Percentiles rank a stretch among this genome's conserved stretches.
phyloP scores from a whole-genome alignment of 2,329 filamentous ascomycete genomes.

The Xylariaceae sp. region DNA sequence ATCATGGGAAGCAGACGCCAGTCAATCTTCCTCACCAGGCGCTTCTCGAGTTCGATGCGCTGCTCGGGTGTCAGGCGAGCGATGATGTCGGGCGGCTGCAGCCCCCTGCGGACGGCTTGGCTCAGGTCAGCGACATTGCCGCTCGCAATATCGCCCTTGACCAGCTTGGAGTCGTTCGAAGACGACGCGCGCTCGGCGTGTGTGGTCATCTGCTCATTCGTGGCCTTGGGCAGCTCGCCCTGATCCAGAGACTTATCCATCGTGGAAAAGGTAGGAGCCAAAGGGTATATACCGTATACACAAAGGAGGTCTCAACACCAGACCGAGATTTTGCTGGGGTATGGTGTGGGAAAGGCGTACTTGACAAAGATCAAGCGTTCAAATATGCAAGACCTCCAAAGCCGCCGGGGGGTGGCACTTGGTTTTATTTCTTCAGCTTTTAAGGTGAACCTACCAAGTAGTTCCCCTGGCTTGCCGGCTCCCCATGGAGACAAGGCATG shows the following conservation, averaged over 20 bases:
- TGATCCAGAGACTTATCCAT: slow-evolving; percentile 6
- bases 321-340: too few relatives aligned
- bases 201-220: slow-evolving; percentile 5
- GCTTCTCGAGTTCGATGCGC: slow-evolving; percentile 46
- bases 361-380: too few relatives aligned
- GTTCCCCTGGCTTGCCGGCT: neutral
- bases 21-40: slow-evolving; percentile 60
- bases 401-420: neutral
- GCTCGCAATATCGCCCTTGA: slow-evolving; percentile 11
- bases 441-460: neutral
- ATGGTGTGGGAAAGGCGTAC: too few relatives aligned
- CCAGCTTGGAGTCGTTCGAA: slow-evolving; percentile 13
- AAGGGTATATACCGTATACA: too few relatives aligned
- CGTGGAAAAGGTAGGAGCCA: neutral
- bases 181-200: slow-evolving; percentile 12
- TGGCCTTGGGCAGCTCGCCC: slow-evolving; percentile 7
- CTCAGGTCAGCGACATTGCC: slow-evolving; percentile 18
- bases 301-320: too few relatives aligned
- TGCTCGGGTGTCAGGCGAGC: slow-evolving; percentile 46
- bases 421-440: neutral
- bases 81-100: slow-evolving; percentile 31
- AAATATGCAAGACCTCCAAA: too few relatives aligned
- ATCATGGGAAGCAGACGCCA: slow-evolving; percentile 59
- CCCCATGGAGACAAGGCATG: neutral
- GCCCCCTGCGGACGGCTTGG: slow-evolving; percentile 22